These are phyloP conservation scores for Entomortierella chlamydospora DNA, from an alignment of 192 early-diverging fungal species.

Conservation along the genomic window DNA sequence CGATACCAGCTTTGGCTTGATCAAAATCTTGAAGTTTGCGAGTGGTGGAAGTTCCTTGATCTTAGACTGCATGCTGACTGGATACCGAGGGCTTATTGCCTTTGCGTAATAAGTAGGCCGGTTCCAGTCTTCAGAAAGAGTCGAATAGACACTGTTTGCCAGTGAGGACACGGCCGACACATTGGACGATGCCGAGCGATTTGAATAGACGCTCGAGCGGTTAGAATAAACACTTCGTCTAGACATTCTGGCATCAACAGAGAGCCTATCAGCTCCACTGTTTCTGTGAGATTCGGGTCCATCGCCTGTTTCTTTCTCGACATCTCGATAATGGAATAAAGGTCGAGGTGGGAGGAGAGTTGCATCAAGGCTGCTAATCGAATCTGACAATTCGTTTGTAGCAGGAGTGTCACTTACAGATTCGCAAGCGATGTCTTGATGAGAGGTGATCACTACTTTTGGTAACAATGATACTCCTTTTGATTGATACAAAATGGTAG, in stretches of 20 bases:
- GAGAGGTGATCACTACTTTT: not conserved
- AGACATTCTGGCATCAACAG: no score
- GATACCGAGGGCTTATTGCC: slow-evolving; percentile 27
- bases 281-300: no score
- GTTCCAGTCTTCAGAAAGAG: slow-evolving; percentile 32
- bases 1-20: not conserved
- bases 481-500: no score
- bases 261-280: no score
- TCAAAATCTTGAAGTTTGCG: not conserved
- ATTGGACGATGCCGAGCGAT: not conserved
- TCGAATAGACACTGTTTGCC: slow-evolving; percentile 29
- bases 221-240: not conserved
- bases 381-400: no score
- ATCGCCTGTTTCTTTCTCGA: no score
- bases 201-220: slow-evolving; percentile 7
- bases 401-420: no score
- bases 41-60: not conserved
- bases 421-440: no score
- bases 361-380: no score
- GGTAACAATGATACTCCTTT: not conserved
- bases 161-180: slow-evolving; percentile 3
- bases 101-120: slow-evolving; percentile 15
- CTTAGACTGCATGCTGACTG: slow-evolving; percentile 1
- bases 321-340: no score
- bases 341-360: no score